phyloP scores from a whole-genome alignment of 108 stramenopile genomes.

The Schizochytrium sp. region DNA sequence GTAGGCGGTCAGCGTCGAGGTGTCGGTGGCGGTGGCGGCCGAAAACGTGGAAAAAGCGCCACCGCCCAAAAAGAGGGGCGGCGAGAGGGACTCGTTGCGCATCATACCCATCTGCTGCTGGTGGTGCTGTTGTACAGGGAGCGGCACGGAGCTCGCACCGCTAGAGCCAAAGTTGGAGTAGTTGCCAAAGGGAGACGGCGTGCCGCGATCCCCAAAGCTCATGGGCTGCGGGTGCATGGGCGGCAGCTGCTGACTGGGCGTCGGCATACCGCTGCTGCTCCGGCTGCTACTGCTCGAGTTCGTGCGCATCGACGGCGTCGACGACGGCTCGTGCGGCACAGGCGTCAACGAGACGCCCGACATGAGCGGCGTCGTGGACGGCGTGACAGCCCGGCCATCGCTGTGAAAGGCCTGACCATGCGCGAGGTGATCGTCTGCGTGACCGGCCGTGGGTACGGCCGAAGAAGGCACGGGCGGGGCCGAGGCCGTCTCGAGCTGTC shows the following conservation, averaged over 20 bases:
- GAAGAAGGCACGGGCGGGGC: background rate
- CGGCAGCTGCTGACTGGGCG: background rate
- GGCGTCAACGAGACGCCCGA: background rate
- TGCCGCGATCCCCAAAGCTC: background rate
- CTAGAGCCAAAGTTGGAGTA: background rate
- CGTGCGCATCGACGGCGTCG: background rate
- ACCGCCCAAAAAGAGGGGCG: background rate
- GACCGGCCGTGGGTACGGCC: background rate
- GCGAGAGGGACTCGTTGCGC: background rate
- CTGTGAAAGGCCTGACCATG: background rate
- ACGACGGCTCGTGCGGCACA: background rate
- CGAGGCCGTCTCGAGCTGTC: background rate
- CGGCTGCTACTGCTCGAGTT: background rate
- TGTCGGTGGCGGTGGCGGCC: background rate
- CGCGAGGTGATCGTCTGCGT: background rate
- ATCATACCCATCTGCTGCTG: background rate
- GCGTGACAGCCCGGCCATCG: background rate
- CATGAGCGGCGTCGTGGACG: background rate
- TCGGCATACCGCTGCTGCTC: background rate
- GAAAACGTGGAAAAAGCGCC: background rate
- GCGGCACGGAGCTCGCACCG: background rate
- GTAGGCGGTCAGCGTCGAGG: background rate
- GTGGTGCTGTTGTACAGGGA: background rate
- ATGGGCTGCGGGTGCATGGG: background rate
- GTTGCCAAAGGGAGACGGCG: background rate